phyloP scores from a whole-genome alignment of 768 basidiomycete genomes.

The Pleurotus tuoliensis region DNA sequence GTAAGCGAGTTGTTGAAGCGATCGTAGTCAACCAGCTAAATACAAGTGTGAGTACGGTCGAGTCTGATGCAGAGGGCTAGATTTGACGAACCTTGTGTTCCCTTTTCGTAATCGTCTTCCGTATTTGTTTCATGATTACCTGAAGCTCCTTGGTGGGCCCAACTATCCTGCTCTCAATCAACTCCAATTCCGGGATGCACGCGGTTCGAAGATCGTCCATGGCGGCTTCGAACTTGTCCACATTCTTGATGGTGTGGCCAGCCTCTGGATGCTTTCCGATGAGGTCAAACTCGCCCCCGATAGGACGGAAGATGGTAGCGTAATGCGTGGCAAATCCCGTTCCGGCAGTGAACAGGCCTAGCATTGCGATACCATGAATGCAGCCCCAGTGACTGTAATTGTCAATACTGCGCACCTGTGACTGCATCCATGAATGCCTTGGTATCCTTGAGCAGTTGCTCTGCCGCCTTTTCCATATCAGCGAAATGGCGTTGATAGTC shows the following conservation, averaged over 20 bases:
- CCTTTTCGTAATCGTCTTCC: slow-evolving; percentile 94
- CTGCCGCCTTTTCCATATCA: slow-evolving; percentile 72
- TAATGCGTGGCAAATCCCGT: slow-evolving; percentile 64
- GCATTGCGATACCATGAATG: background rate
- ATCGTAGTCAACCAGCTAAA: slow-evolving; percentile 65
- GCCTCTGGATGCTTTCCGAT: slow-evolving; percentile 75
- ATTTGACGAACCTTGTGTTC: slow-evolving; percentile 78
- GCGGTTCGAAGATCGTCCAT: slow-evolving; percentile 82
- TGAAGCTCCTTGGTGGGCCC: slow-evolving; percentile 90
- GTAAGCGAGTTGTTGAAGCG: slow-evolving; percentile 93
- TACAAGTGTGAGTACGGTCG: background rate
- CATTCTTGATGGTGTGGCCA: slow-evolving; percentile 73
- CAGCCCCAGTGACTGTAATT: too few species aligned
- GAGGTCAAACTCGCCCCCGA: slow-evolving; percentile 75
- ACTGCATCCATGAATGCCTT: slow-evolving; percentile 85
- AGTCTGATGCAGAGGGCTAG: background rate
- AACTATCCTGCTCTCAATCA: slow-evolving; percentile 84
- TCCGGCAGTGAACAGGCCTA: slow-evolving; percentile 66
- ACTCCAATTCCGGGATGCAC: slow-evolving; percentile 86
- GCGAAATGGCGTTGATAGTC: slow-evolving; percentile 79
- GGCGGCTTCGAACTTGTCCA: slow-evolving; percentile 62
- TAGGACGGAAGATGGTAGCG: slow-evolving; percentile 57
- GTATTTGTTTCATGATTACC: slow-evolving; percentile 77
- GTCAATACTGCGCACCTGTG: slow-evolving; percentile 36
- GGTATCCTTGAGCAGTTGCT: slow-evolving; percentile 90